phyloP scores from a whole-genome alignment of 768 basidiomycete genomes.

The Leccinum barrowsii region DNA sequence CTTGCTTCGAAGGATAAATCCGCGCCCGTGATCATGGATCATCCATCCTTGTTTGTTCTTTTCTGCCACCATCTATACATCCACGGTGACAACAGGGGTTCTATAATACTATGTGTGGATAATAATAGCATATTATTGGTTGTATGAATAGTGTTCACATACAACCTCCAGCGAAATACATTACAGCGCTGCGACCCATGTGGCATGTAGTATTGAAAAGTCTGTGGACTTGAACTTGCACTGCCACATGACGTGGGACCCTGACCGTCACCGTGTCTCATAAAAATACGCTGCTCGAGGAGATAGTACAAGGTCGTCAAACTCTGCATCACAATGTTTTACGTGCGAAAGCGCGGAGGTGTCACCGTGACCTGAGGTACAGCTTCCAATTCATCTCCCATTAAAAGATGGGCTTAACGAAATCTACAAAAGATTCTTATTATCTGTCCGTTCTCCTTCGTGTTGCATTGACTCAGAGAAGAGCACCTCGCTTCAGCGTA shows the following conservation, averaged over 20 bases:
- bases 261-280: neutral
- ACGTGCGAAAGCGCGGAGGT: neutral
- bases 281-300: neutral
- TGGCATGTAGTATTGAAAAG: constrained; percentile 21
- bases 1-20: constrained; percentile 11
- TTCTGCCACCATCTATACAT: neutral
- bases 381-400: neutral
- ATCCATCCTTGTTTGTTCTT: no score
- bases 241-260: no score
- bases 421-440: neutral
- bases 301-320: neutral
- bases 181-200: constrained; percentile 39
- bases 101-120: constrained; percentile 1
- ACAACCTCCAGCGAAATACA: constrained; percentile 58
- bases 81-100: neutral
- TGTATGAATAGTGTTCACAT: constrained; percentile 43
- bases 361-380: neutral
- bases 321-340: neutral
- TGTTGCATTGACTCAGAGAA: neutral
- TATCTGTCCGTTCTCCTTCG: neutral
- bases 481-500: neutral
- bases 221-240: no score
- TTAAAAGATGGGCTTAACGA: neutral
- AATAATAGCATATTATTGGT: constrained; percentile 1
- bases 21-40: constrained; percentile 7